Evolutionary conservation across 2,329 filamentous ascomycete species (phyloP), one percentile per base, ranked within the genome.

Genomic region (Exophiala phaeomuriformis): DNA sequence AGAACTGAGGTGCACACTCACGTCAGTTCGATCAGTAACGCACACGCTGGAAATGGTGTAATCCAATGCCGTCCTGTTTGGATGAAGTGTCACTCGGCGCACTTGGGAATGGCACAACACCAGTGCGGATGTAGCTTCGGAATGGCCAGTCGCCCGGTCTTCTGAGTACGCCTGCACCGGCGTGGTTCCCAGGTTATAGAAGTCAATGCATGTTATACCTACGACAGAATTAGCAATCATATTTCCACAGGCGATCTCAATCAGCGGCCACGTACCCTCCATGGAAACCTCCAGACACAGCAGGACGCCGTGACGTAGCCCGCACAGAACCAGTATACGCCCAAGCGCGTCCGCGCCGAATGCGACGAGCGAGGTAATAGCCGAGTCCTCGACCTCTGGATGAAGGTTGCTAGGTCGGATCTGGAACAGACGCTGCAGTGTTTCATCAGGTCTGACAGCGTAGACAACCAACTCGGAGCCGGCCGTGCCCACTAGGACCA

Each of bases 251-350:
- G 32, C 4, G 44, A 7, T 8, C 31, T 59, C 49, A 53, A 50
- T 42, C 29, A 51, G 42, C 12, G 36, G 40, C 30, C 28, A n/a
- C 3, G 7, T 33, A 28, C 30, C 30, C 9, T 62, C 62, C 35
- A 41, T 37, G 29, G 61, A 52, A 6, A 30, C n/a, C 32, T 65
- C 63, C 40, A 72, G 65, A 9, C 68, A 65, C 12, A 74, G 61
- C 41, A 77, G 59, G 47, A 67, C 67, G 35, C 74, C 74, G 58
- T 71, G 71, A 36, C 74, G 70, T 44, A 77, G 65, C 7, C 74
- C 74, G 58, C 73, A 76, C 8, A 76, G 65, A 42, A 57, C 65
- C 55, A 42, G 55, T 60, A 31, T 59, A 61, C 8, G 55, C 49
- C 19, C 54, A 51, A 3, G 50, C 33, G 2, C 51, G 55, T 39